Evolutionary conservation across 768 basidiomycete species (phyloP).

Genomic region (Agaricus sinodeliciosus): DNA sequence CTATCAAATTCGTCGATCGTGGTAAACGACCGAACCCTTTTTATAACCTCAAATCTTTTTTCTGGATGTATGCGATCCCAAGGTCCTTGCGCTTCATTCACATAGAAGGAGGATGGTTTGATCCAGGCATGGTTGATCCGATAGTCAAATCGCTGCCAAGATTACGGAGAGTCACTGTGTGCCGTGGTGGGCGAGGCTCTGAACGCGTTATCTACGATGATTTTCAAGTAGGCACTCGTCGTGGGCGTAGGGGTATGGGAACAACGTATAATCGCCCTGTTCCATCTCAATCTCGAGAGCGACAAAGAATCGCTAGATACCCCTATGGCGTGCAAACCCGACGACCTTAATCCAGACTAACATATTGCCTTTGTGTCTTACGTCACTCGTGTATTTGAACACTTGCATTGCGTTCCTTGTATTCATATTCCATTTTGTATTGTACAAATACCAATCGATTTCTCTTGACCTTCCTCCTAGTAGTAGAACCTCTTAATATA

Average conservation of each 20-base stretch:
- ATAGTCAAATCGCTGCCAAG: slow-evolving; percentile 26
- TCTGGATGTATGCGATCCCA: slow-evolving; percentile 36
- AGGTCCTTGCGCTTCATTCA: slow-evolving; percentile 30
- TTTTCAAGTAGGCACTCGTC: not conserved
- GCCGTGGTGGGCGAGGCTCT: slow-evolving; percentile 17
- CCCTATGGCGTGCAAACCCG: slow-evolving; percentile 1
- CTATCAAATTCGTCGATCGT: slow-evolving; percentile 42
- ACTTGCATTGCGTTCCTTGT: not conserved
- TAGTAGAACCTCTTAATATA: not conserved
- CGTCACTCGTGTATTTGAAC: not conserved
- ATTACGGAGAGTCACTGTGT: slow-evolving; percentile 26
- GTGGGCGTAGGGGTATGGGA: not conserved
- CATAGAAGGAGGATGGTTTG: slow-evolving; percentile 43
- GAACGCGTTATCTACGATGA: slow-evolving; percentile 5
- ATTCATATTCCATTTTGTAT: not conserved
- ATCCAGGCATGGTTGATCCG: slow-evolving; percentile 31
- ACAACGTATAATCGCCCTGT: slow-evolving; percentile 2
- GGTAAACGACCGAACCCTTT: slow-evolving; percentile 31
- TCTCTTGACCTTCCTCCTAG: not conserved
- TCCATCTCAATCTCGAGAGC: slow-evolving; percentile 5
- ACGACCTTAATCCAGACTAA: slow-evolving; percentile 1
- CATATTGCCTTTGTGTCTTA: not conserved
- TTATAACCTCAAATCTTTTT: slow-evolving; percentile 39
- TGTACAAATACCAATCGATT: not conserved
- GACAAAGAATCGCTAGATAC: slow-evolving; percentile 6